These are phyloP conservation scores for Magnolia kwangsiensis DNA, from an alignment of 164 flowering plant species.

Conservation along the genomic window DNA sequence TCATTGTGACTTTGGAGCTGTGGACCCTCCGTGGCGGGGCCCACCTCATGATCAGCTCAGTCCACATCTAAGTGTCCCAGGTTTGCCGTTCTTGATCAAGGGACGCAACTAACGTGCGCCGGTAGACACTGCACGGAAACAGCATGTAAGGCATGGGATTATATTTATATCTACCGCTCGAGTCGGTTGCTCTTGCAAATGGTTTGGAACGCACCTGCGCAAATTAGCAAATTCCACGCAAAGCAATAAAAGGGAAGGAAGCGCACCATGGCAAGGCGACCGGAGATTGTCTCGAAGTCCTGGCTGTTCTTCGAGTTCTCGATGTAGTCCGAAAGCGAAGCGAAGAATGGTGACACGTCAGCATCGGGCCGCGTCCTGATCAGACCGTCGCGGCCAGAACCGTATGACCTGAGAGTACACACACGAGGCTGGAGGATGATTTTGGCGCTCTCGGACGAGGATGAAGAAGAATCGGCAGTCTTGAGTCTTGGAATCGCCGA, in stretches of 20 bases:
- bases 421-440: conserved; percentile 76
- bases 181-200: too few relatives aligned
- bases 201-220: too few relatives aligned
- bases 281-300: conserved; percentile 79
- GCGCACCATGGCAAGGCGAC: conserved; percentile 86
- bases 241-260: background rate
- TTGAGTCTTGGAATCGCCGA: conserved; percentile 5
- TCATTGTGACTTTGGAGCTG: too few relatives aligned
- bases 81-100: too few relatives aligned
- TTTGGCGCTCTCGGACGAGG: conserved; percentile 27
- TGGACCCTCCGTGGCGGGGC: too few relatives aligned
- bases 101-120: too few relatives aligned
- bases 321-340: conserved; percentile 66
- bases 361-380: conserved; percentile 31
- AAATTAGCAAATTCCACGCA: background rate
- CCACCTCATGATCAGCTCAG: too few relatives aligned
- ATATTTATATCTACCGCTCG: too few relatives aligned
- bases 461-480: conserved; percentile 7
- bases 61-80: too few relatives aligned
- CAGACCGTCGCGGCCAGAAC: conserved; percentile 41
- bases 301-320: conserved; percentile 82
- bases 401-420: conserved; percentile 73
- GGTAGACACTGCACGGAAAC: too few relatives aligned
- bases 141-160: too few relatives aligned
- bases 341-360: conserved; percentile 60